phyloP scores from a whole-genome alignment of 164 flowering plant genomes.

The Warburgia ugandensis region DNA sequence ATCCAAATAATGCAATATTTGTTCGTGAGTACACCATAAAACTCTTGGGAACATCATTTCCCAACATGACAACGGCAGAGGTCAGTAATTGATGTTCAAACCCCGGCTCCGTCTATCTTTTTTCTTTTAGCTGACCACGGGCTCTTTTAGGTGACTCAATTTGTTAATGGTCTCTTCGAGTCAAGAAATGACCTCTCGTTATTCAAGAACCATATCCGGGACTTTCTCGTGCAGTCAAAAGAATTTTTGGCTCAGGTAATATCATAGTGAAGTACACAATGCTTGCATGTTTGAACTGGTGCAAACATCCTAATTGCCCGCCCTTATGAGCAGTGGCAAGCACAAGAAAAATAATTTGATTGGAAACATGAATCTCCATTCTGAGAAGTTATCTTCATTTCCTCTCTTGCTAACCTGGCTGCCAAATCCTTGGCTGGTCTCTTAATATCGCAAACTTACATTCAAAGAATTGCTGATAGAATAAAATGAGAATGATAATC shows the following conservation, averaged over 20 bases:
- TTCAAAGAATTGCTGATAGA: too few species aligned
- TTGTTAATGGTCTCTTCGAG: conserved; percentile 81
- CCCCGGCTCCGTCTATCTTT: neutral
- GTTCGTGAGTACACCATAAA: conserved; percentile 84
- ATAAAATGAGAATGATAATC: too few species aligned
- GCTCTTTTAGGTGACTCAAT: conserved; percentile 62
- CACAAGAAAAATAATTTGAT: too few species aligned
- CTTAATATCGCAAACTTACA: too few species aligned
- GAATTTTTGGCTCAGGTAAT: conserved; percentile 98
- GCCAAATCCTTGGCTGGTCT: too few species aligned
- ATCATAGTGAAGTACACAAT: too few species aligned
- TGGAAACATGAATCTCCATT: too few species aligned
- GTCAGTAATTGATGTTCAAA: conserved; percentile 21
- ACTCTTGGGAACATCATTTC: conserved; percentile 84
- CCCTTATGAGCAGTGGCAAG: too few species aligned
- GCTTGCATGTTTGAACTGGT: too few species aligned
- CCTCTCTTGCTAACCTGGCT: too few species aligned
- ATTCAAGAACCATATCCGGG: conserved; percentile 79
- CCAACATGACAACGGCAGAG: conserved; percentile 90
- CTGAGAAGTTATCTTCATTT: too few species aligned
- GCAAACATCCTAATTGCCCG: too few species aligned
- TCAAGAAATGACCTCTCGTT: conserved; percentile 64
- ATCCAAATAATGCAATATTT: conserved; percentile 63
- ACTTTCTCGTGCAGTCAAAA: conserved; percentile 95
- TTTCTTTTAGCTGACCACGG: neutral